Evolutionary conservation across 208 protist species (phyloP).

Genomic region (Leishmania lainsoni): DNA sequence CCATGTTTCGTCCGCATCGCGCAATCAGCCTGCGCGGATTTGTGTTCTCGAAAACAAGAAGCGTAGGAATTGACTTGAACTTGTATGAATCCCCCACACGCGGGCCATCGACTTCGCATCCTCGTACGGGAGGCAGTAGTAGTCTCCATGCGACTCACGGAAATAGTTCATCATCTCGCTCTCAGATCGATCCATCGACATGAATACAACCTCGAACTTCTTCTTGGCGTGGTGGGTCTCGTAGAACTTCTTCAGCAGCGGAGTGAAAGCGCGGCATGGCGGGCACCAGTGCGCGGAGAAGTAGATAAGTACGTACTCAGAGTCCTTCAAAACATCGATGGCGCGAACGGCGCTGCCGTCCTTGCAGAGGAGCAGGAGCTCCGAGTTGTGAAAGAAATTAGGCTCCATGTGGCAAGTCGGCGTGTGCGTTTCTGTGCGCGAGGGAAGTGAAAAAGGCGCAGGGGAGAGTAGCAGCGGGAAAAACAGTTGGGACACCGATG

Average conservation of each 20-base stretch:
- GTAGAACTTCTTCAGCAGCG: constrained; percentile 43
- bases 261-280: constrained; percentile 77
- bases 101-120: constrained; percentile 28
- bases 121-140: constrained; percentile 48
- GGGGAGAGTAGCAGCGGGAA: not conserved
- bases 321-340: constrained; percentile 26
- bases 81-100: constrained; percentile 20
- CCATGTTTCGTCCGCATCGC: constrained; percentile 14
- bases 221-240: constrained; percentile 40
- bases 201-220: constrained; percentile 76
- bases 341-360: constrained; percentile 36
- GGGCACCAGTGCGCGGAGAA: constrained; percentile 88
- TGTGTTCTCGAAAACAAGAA: constrained; percentile 51
- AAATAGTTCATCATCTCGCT: constrained; percentile 54
- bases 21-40: constrained; percentile 8
- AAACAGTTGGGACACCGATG: not conserved
- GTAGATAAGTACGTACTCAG: constrained; percentile 67
- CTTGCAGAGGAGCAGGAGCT: constrained; percentile 43
- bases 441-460: too few relatives aligned
- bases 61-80: constrained; percentile 39
- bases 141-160: constrained; percentile 45
- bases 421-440: not conserved
- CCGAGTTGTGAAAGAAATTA: constrained; percentile 14
- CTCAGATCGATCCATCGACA: constrained; percentile 54
- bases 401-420: constrained; percentile 9